Evolutionary conservation across 1,139 yeast genomes (phyloP), one percentile per base, ranked within the genome.

Genomic region (Candida glucosophila): DNA sequence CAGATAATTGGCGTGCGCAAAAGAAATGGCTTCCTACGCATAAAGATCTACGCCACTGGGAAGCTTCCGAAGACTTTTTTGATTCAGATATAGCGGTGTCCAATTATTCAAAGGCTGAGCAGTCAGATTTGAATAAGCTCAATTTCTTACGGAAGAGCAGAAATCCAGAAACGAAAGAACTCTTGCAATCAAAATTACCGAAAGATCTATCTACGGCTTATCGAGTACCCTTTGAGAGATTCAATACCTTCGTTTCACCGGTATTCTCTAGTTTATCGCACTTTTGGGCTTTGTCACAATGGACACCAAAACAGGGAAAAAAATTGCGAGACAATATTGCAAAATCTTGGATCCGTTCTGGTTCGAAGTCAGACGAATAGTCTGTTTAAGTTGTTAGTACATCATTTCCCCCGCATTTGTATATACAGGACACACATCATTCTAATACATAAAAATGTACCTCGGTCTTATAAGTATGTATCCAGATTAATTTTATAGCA

Each of bases 261-360:
- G 40, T 48, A 2, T 67, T 76, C 37, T 47, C 53, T 19, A 52
- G 52, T 8, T 40, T 55, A 10, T 53, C 49, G 31, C 82, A 76
- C 45, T 73, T 77, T 39, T 77, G 85, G 85, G 67, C 78, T 11
- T 51, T 77, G 63, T 81, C 80, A 1, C 40, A 52, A 11, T 76
- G 83, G 83, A 70, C 52, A 3, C 31, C 30, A 3, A 43, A 63
- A 6, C 67, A 68, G 23, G 74, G 73, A 2, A 52, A 51, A 14
- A 46, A 62, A 29, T 29, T 72, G 7, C 69, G 63, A 32, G 80
- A 77, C 39, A 62, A 55, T 13, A 64, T 73, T 23, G 72, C 79
- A 2, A 57, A 53, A 30, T 33, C 46, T 11, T 51, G 55, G 55
- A 36, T 51, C 8, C 39, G 26, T 14, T 28, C 32, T n/a, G 24